Evolutionary conservation across 352 stramenopile species (phyloP).

Genomic region (Phytophthora macrochlamydospora): DNA sequence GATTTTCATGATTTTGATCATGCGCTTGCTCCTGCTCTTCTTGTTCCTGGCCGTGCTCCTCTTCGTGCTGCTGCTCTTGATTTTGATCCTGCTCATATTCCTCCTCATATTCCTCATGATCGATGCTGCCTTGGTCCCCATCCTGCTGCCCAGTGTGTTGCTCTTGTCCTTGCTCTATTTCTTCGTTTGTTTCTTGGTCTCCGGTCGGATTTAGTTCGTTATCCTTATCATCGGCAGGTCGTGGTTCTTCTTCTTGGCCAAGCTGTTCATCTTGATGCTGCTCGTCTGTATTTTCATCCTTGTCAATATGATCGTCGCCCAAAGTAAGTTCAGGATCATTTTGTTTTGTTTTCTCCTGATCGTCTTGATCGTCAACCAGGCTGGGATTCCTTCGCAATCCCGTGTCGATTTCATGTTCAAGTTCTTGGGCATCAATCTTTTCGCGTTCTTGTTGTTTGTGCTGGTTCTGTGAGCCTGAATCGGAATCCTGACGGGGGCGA

Average conservation of each 20-base stretch:
- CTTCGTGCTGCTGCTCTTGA: background rate
- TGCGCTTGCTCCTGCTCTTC: conserved; percentile 1
- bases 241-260: too few relatives aligned
- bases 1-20: background rate
- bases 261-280: too few relatives aligned
- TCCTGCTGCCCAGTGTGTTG: conserved; percentile 2
- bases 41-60: background rate
- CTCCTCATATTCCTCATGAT: conserved; percentile 22
- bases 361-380: too few relatives aligned
- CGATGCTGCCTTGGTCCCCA: conserved; percentile 11
- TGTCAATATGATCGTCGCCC: too few relatives aligned
- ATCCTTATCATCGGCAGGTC: too few relatives aligned
- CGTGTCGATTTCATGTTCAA: background rate
- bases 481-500: background rate
- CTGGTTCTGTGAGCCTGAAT: background rate
- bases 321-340: too few relatives aligned
- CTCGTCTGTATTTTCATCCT: too few relatives aligned
- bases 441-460: background rate
- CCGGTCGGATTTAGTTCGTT: too few relatives aligned
- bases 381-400: too few relatives aligned
- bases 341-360: too few relatives aligned
- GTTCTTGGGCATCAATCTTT: too few relatives aligned
- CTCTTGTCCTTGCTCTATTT: conserved; percentile 1
- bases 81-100: background rate
- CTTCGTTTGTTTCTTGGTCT: background rate